These are phyloP conservation scores for Alternaria ethzedia DNA, from an alignment of 2,329 filamentous ascomycete species.

Conservation along the genomic window DNA sequence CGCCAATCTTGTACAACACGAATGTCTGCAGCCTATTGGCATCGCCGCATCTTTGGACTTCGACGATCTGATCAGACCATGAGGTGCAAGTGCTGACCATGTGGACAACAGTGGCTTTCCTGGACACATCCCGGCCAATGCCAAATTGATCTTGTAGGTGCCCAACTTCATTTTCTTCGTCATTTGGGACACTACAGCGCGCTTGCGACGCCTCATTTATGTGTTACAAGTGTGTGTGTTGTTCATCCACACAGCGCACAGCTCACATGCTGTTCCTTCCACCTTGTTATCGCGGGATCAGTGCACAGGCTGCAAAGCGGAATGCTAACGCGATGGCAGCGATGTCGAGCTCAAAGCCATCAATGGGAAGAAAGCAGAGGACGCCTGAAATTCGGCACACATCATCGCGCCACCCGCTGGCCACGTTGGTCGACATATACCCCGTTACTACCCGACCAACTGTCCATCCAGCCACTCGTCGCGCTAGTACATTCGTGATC, in stretches of 20 bases:
- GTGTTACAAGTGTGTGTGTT: background rate
- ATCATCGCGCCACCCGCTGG: constrained; percentile 2
- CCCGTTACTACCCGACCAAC: constrained; percentile 15
- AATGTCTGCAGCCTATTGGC: constrained; percentile 1
- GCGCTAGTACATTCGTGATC: background rate
- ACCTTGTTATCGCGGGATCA: background rate
- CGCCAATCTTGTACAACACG: background rate
- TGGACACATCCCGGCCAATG: constrained; percentile 74
- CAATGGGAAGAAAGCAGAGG: constrained; percentile 57
- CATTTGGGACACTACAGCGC: constrained; percentile 2
- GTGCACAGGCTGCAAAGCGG: background rate
- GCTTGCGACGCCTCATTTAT: background rate
- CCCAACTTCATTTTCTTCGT: constrained; percentile 7
- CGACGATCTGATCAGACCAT: constrained; percentile 16
- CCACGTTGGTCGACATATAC: constrained; percentile 13
- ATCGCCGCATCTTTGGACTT: background rate
- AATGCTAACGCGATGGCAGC: constrained; percentile 50
- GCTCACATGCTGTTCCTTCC: constrained; percentile 3
- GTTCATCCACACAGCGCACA: constrained; percentile 13
- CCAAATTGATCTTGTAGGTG: constrained; percentile 84
- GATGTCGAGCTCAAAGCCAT: constrained; percentile 73
- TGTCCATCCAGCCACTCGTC: background rate
- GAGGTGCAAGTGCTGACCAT: constrained; percentile 26
- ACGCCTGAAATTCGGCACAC: background rate
- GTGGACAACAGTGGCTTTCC: constrained; percentile 70